phyloP scores from a whole-genome alignment of 306 rosid genomes.

The Castanospermum australe region DNA sequence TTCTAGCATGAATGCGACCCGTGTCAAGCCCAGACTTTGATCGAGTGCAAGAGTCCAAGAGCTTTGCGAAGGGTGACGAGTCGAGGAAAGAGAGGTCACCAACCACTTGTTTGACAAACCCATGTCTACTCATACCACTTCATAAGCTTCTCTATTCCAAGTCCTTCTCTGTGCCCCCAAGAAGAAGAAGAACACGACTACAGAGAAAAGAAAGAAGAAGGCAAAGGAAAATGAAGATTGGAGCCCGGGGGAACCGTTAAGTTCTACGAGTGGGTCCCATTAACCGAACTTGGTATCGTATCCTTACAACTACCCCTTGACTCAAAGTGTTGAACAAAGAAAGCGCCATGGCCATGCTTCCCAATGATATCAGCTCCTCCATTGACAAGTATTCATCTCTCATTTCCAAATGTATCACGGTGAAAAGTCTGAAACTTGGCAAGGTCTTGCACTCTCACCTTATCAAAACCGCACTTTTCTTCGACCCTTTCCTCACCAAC shows the following conservation, averaged over 20 bases:
- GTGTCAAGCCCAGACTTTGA: constrained; percentile 31
- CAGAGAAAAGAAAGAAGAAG: too few relatives aligned
- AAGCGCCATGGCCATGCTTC: constrained; percentile 23
- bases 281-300: not conserved
- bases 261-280: not conserved
- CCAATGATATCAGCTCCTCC: constrained; percentile 1
- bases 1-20: constrained; percentile 42
- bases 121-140: constrained; percentile 47
- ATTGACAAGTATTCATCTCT: constrained; percentile 32
- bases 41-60: constrained; percentile 46
- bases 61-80: constrained; percentile 43
- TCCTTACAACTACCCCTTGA: not conserved
- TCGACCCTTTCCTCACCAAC: constrained; percentile 42
- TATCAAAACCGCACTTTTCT: constrained; percentile 52
- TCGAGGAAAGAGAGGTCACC: constrained; percentile 44
- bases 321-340: not conserved
- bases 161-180: not conserved
- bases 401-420: constrained; percentile 40
- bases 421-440: constrained; percentile 43
- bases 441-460: constrained; percentile 49
- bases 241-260: too few relatives aligned
- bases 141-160: constrained; percentile 6
- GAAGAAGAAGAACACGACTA: too few relatives aligned
- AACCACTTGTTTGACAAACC: constrained; percentile 29
- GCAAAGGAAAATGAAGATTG: too few relatives aligned